These are phyloP conservation scores for Citropsis articulata DNA, from an alignment of 345 rosid genomes.

Conservation along the genomic window DNA sequence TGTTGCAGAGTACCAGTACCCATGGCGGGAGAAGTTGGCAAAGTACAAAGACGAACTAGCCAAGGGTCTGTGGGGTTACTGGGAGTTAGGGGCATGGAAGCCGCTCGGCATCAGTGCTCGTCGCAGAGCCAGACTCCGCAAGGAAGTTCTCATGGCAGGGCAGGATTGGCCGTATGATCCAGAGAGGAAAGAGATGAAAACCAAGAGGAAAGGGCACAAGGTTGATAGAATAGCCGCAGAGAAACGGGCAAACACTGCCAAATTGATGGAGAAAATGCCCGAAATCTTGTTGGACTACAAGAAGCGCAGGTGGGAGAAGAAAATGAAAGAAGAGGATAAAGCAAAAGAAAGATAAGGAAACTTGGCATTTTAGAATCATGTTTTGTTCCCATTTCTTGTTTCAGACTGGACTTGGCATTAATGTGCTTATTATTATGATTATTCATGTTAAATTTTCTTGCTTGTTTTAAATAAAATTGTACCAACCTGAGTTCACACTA, in stretches of 20 bases:
- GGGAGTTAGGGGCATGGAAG: slow-evolving; percentile 93
- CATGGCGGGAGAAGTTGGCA: slow-evolving; percentile 75
- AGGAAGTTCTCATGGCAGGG: slow-evolving; percentile 72
- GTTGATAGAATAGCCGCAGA: slow-evolving; percentile 78
- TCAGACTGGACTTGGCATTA: background rate
- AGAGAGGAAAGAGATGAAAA: slow-evolving; percentile 81
- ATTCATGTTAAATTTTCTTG: background rate
- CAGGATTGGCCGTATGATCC: slow-evolving; percentile 92
- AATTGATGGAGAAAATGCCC: slow-evolving; percentile 89
- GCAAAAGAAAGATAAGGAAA: slow-evolving; percentile 29
- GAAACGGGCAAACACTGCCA: slow-evolving; percentile 77
- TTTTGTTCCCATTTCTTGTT: background rate
- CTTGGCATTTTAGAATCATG: background rate
- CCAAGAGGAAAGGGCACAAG: slow-evolving; percentile 83
- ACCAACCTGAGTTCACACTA: too few species aligned
- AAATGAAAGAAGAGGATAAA: slow-evolving; percentile 92
- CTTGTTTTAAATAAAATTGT: background rate
- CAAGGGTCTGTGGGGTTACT: slow-evolving; percentile 90
- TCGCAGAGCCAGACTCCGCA: slow-evolving; percentile 79
- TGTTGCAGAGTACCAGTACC: slow-evolving; percentile 54
- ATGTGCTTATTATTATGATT: background rate
- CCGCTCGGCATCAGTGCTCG: slow-evolving; percentile 86
- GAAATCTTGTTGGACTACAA: slow-evolving; percentile 74
- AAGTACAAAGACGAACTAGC: slow-evolving; percentile 71
- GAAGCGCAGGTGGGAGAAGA: slow-evolving; percentile 96